Base-by-base conservation (phyloP, 345 rosid species). In the Crucihimalaya himalaica region DNA sequence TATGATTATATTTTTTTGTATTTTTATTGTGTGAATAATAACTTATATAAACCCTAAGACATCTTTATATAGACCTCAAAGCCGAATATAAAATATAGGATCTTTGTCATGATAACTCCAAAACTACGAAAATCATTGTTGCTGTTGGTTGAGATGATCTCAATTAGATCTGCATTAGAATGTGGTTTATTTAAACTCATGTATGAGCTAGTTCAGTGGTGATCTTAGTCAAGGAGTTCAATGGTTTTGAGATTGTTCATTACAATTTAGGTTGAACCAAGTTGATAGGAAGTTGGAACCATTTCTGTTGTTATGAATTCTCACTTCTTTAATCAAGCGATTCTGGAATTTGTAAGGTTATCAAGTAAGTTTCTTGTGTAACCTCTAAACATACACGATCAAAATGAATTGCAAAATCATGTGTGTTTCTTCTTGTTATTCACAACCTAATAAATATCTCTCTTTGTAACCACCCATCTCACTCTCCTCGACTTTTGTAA, bases 401-500 rank as follows among this genome's bases (percentile, higher is more conserved):
- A 7, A 14, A 11, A 13, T 51, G 8, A 51, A 51, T 12, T 51
- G 20, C 5, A n/a, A 5, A 43, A 18, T 19, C 10, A 45, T 16
- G 18, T 6, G 3, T 8, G 19, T 18, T 16, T 16, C 50, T 7
- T 45, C 5, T 16, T 45, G 2, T 18, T 5, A 1, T 43, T 6
- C 4, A 50, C 27, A 46, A 34, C 56, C 45, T 46, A 73, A 50
- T 47, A 58, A 75, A 59, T 68, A 51, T 67, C 0, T 51, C 40
- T 42, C 20, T n/a, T 52, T 31, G 63, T 68, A 60, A 68, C 46
- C 63, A 60, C 63, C 71, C n/a, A 60, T 61, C 23, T 27, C 56
- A 52, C 65, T 46, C 25, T 68, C 59, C 79, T 42, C 73, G 69
- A 68, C 31, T 28, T 62, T 53, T 53, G 79, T 69, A 68, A 68